phyloP scores from a whole-genome alignment of 2,329 filamentous ascomycete species.

The Gremmenia infestans region DNA sequence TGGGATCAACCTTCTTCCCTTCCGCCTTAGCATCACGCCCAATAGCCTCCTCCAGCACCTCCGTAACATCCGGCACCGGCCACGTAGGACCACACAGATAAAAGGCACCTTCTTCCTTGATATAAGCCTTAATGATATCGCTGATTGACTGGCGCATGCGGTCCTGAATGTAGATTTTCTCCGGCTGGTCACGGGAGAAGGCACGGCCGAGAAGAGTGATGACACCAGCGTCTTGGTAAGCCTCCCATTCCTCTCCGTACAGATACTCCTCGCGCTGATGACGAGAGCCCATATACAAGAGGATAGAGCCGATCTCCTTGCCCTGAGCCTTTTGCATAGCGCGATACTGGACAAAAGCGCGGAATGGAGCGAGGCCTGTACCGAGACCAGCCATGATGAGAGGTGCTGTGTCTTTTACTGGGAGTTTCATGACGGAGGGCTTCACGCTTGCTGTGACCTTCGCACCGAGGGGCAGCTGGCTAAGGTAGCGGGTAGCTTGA shows the following conservation, averaged over 20 bases:
- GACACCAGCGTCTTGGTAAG: constrained; percentile 90
- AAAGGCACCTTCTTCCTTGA: constrained; percentile 83
- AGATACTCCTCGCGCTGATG: constrained; percentile 98
- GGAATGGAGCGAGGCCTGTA: constrained; percentile 97
- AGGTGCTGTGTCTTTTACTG: constrained; percentile 76
- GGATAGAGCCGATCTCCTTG: constrained; percentile 86
- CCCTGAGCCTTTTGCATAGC: constrained; percentile 97
- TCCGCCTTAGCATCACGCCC: constrained; percentile 63
- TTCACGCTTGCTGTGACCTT: constrained; percentile 91
- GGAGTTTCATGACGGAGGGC: constrained; percentile 99
- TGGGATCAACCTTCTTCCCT: constrained; percentile 76
- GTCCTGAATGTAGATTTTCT: constrained; percentile 99
- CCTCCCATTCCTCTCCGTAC: constrained; percentile 99
- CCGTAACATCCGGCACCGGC: constrained; percentile 95
- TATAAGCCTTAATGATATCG: constrained; percentile 81
- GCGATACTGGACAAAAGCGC: constrained; percentile 95
- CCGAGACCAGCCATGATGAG: constrained; percentile 99
- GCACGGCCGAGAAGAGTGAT: constrained; percentile 90
- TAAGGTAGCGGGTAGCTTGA: constrained; percentile 88
- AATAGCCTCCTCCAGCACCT: constrained; percentile 90
- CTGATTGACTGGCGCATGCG: constrained; percentile 84
- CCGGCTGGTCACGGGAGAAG: constrained; percentile 92
- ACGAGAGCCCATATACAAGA: constrained; percentile 93
- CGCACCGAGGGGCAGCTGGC: constrained; percentile 66
- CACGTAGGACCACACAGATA: constrained; percentile 98